phyloP scores from a whole-genome alignment of 495 filamentous ascomycete species.

The Lepraria neglecta region DNA sequence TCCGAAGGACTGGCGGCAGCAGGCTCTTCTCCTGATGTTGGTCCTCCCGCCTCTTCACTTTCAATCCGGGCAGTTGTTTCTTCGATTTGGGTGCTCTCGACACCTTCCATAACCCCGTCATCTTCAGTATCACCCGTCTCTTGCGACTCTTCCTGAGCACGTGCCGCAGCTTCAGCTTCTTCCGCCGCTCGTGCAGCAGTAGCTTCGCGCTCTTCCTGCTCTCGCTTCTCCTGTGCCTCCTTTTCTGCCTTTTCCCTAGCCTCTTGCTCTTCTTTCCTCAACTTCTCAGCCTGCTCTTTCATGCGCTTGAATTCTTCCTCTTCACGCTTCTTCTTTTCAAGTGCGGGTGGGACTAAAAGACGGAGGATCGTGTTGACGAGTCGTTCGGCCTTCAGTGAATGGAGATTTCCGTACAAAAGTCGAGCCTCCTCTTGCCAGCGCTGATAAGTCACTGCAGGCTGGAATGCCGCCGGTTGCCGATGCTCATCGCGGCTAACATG shows the following conservation, averaged over 20 bases:
- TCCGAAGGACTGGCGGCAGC: constrained; percentile 44
- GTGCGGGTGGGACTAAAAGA: constrained; percentile 74
- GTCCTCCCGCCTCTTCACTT: constrained; percentile 27
- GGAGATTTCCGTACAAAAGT: constrained; percentile 60
- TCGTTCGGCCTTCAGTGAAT: constrained; percentile 64
- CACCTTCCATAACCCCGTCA: constrained; percentile 73
- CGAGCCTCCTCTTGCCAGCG: constrained; percentile 91
- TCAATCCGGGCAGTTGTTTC: constrained; percentile 26
- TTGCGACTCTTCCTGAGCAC: constrained; percentile 40
- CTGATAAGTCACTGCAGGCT: constrained; percentile 56
- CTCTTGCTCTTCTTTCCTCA: constrained; percentile 54
- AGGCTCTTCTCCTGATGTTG: constrained; percentile 33
- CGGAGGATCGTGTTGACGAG: constrained; percentile 67
- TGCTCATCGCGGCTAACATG: constrained; percentile 51
- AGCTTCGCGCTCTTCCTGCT: constrained; percentile 41
- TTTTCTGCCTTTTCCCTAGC: constrained; percentile 60
- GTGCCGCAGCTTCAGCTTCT: constrained; percentile 38
- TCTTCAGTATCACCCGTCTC: constrained; percentile 31
- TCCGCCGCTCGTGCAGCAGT: constrained; percentile 33
- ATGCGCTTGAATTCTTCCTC: constrained; percentile 55
- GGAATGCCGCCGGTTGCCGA: constrained; percentile 63
- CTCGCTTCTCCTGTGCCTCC: constrained; percentile 37
- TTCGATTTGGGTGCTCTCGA: constrained; percentile 49
- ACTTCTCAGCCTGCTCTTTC: constrained; percentile 59
- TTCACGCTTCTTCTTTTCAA: constrained; percentile 61